Percentiles rank a stretch among this genome's conserved stretches.
Conservation (phyloP, 1,284 basidiomycete genomes). For the Pisolithus thermaeus region DNA sequence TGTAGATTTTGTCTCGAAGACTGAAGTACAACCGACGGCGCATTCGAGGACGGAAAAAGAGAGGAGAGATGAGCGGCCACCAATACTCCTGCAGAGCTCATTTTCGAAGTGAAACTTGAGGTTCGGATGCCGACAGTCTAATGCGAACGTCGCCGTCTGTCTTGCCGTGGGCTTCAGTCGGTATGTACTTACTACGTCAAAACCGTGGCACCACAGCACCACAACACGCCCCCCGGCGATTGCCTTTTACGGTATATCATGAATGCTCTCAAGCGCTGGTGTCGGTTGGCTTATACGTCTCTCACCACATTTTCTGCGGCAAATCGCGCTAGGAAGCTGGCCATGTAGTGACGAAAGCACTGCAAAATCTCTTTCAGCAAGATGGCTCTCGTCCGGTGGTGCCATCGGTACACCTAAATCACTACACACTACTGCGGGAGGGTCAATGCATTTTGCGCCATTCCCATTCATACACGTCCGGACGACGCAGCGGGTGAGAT, state of each 20-base stretch:
- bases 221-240: neutral
- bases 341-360: neutral
- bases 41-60: conserved; percentile 47
- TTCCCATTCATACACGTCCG: too few relatives aligned
- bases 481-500: too few relatives aligned
- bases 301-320: neutral
- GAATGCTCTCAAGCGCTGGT: neutral
- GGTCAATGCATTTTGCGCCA: neutral
- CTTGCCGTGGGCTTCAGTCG: neutral
- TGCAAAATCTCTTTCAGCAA: neutral
- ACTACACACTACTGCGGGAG: neutral
- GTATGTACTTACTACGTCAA: neutral
- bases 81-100: conserved; percentile 44
- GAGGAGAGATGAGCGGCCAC: conserved; percentile 62
- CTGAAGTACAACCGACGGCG: conserved; percentile 47
- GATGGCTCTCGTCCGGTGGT: neutral
- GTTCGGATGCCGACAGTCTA: neutral
- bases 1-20: conserved; percentile 53
- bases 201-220: too few relatives aligned
- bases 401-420: neutral
- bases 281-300: too few relatives aligned
- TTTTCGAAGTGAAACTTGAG: conserved; percentile 3
- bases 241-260: neutral
- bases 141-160: neutral
- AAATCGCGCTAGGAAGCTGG: neutral